Conservation (phyloP, 1,284 basidiomycete genomes). For the Cryptococcus jaspeensis region DNA sequence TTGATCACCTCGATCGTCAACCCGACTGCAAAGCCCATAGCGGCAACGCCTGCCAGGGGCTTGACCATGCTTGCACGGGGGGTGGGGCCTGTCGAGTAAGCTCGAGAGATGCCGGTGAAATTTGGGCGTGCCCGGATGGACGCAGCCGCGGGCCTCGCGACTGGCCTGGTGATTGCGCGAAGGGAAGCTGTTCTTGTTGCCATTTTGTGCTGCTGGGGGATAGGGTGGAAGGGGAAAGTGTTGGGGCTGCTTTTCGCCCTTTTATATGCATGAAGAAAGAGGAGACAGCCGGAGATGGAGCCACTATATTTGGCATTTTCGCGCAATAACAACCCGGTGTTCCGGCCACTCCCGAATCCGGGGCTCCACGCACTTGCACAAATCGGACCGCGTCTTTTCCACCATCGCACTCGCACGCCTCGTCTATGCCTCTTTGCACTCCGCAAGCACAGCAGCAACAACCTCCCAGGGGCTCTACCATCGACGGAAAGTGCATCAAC, state of each 20-base stretch:
- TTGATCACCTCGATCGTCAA: conserved; percentile 9
- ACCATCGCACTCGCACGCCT: no score
- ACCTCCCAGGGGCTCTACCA: background rate
- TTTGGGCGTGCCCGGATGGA: background rate
- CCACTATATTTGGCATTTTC: no score
- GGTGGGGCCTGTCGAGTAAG: background rate
- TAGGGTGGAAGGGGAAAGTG: no score
- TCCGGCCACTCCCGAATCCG: no score
- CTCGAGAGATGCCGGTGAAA: background rate
- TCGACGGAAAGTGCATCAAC: background rate
- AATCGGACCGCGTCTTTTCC: no score
- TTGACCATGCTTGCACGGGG: background rate
- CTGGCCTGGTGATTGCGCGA: background rate
- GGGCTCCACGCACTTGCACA: no score
- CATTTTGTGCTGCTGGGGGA: background rate
- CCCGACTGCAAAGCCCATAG: conserved; percentile 25
- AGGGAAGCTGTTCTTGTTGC: background rate
- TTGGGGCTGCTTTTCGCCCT: no score
- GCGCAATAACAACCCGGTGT: no score
- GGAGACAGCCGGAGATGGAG: no score
- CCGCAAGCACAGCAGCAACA: no score
- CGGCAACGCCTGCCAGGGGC: conserved; percentile 12
- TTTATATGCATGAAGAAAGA: no score
- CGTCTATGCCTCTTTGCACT: no score
- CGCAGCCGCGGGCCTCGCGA: background rate